Conservation (phyloP, 2,329 filamentous ascomycete species). For the Daldinia sp. region DNA sequence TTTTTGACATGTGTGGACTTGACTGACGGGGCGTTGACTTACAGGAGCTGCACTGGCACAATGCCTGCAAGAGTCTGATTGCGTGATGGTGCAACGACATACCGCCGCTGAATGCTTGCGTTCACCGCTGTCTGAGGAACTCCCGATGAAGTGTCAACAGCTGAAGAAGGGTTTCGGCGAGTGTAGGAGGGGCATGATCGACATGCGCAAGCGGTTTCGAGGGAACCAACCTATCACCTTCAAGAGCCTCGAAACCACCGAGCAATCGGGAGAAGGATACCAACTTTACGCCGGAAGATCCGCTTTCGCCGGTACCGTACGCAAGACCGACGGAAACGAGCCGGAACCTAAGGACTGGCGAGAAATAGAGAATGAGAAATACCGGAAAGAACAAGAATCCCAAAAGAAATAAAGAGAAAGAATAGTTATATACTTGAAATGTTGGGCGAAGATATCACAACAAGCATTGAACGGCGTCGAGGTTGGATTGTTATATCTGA, state of each 20-base stretch:
- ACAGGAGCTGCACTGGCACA: conserved; percentile 88
- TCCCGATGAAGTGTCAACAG: conserved; percentile 90
- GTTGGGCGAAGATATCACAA: conserved; percentile 5
- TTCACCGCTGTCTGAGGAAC: conserved; percentile 78
- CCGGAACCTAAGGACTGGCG: conserved; percentile 68
- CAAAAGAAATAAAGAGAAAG: conserved; percentile 40
- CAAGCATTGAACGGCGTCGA: conserved; percentile 45
- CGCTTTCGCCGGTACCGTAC: conserved; percentile 71
- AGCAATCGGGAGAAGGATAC: conserved; percentile 64
- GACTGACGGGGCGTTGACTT: conserved; percentile 18
- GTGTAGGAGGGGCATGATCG: conserved; percentile 94
- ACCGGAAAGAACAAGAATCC: conserved; percentile 51
- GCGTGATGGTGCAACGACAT: conserved; percentile 91
- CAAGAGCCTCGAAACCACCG: conserved; percentile 66
- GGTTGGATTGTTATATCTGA: conserved; percentile 21
- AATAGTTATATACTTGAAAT: conserved; percentile 15
- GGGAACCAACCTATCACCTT: conserved; percentile 87
- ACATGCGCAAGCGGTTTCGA: conserved; percentile 98
- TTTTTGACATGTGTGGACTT: background rate
- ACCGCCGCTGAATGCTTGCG: conserved; percentile 87
- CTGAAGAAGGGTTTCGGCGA: conserved; percentile 92
- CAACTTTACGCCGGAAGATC: conserved; percentile 83
- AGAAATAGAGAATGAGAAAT: conserved; percentile 71
- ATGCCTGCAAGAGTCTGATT: conserved; percentile 96
- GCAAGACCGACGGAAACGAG: conserved; percentile 73